phyloP scores from a whole-genome alignment of 2,329 filamentous ascomycete genomes.

The Akanthomyces lecanii region DNA sequence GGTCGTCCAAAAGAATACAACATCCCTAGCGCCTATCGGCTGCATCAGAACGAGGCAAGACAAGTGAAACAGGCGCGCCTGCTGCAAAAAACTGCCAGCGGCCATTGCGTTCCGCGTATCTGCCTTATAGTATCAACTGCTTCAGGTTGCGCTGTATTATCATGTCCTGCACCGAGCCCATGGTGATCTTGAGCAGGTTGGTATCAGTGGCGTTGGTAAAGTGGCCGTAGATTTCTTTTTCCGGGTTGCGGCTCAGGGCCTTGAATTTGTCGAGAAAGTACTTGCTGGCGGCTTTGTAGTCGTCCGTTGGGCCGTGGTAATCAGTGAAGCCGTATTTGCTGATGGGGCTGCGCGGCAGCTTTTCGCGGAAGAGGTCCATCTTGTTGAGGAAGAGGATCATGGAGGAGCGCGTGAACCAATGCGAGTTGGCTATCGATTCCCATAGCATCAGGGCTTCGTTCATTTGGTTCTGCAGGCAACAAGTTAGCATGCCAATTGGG shows the following conservation, averaged over 20 bases:
- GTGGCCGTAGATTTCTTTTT: constrained; percentile 61
- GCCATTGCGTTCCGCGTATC: not conserved
- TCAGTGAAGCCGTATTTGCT: constrained; percentile 72
- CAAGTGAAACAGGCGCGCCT: not conserved
- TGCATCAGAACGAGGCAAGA: not conserved
- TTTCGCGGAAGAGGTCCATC: constrained; percentile 79
- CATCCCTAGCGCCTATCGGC: not conserved
- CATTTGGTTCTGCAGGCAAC: constrained; percentile 70
- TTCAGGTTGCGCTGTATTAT: constrained; percentile 81
- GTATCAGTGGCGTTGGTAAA: constrained; percentile 62
- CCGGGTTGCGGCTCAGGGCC: constrained; percentile 65
- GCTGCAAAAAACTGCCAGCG: not conserved
- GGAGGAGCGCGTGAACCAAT: constrained; percentile 79
- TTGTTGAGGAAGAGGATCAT: constrained; percentile 86
- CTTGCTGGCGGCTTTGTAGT: constrained; percentile 70
- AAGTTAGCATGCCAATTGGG: constrained; percentile 18
- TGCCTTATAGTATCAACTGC: constrained; percentile 62
- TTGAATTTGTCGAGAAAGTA: constrained; percentile 81
- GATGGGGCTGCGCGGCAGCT: constrained; percentile 67
- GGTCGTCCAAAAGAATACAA: constrained; percentile 7
- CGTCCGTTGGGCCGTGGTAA: constrained; percentile 66
- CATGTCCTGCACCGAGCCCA: constrained; percentile 83
- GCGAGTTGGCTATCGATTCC: constrained; percentile 79
- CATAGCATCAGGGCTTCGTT: constrained; percentile 84
- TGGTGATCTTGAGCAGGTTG: constrained; percentile 78